Evolutionary conservation across 192 early-diverging fungal genomes (phyloP).

Genomic region (Linnemannia zychae): DNA sequence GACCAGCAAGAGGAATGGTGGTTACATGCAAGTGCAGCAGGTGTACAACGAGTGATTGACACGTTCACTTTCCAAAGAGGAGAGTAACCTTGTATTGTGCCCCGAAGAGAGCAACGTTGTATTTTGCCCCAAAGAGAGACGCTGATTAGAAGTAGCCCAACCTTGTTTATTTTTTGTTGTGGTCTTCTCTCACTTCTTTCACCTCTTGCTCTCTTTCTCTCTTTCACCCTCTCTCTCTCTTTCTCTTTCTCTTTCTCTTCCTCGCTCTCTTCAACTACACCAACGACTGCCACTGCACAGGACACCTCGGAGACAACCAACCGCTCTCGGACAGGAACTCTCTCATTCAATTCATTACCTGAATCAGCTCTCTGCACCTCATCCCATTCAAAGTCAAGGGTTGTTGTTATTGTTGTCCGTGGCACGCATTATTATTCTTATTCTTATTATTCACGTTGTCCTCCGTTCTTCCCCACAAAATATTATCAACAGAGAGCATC

Average conservation of each 20-base stretch:
- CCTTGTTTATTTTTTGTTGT: neutral
- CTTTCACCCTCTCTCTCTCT: neutral
- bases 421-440: constrained; percentile 10
- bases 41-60: neutral
- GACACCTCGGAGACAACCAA: neutral
- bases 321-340: neutral
- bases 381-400: too few species aligned
- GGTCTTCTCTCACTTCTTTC: neutral
- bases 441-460: neutral
- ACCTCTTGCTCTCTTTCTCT: neutral
- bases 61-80: constrained; percentile 8
- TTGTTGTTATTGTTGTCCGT: too few species aligned
- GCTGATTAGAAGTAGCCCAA: neutral
- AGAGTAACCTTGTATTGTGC: neutral
- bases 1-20: neutral
- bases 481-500: constrained; percentile 7
- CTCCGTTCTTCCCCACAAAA: constrained; percentile 33
- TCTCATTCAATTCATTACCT: neutral
- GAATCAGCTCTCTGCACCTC: neutral
- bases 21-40: neutral
- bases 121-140: neutral
- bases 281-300: neutral
- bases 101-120: too few species aligned
- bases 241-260: neutral
- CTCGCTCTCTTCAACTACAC: neutral